Conservation (phyloP, 305 asterid species). For the Solanum hybrid region DNA sequence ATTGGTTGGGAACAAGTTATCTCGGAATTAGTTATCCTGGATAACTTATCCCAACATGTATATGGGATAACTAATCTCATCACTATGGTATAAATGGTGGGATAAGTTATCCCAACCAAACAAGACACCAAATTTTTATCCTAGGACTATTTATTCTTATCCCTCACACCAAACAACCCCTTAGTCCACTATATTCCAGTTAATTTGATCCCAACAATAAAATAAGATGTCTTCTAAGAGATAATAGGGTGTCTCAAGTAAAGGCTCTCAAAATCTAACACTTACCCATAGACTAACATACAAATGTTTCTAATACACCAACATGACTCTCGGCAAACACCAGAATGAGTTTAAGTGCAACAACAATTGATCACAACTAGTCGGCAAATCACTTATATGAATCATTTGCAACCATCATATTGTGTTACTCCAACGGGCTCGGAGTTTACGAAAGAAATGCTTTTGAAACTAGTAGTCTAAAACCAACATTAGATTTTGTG, state of each 20-base stretch:
- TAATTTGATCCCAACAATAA: not conserved
- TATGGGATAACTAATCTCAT: too few species aligned
- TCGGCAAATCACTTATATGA: not conserved
- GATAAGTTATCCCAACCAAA: too few species aligned
- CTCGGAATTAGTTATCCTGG: too few species aligned
- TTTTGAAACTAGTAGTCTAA: not conserved
- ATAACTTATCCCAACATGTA: too few species aligned
- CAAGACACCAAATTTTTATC: too few species aligned
- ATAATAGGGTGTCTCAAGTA: not conserved
- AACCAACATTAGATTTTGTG: not conserved
- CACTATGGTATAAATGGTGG: too few species aligned
- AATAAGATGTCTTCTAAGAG: not conserved
- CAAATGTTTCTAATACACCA: not conserved
- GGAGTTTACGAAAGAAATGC: not conserved
- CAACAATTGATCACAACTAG: not conserved
- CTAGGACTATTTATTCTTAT: too few species aligned
- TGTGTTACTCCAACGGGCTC: not conserved
- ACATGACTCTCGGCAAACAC: not conserved
- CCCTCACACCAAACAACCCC: too few species aligned
- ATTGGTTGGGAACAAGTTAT: too few species aligned
- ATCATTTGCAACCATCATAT: not conserved
- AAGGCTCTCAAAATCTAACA: not conserved
- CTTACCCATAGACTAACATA: not conserved
- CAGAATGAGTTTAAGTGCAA: not conserved
- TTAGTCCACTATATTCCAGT: not conserved